Evolutionary conservation across 306 rosid genomes (phyloP).

Genomic region (Castanea mollissima): DNA sequence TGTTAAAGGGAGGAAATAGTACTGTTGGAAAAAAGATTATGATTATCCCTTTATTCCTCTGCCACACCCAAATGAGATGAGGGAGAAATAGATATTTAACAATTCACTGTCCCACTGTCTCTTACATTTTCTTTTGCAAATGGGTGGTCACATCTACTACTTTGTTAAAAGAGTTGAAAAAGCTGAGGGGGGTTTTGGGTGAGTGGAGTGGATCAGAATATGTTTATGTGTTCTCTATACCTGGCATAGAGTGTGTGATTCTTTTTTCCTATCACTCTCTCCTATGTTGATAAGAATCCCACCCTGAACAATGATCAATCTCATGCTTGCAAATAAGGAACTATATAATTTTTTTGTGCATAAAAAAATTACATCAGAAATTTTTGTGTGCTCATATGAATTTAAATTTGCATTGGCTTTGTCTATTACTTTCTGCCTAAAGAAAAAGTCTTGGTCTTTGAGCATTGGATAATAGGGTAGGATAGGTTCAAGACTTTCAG

Average conservation of each 20-base stretch:
- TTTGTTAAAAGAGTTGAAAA: slow-evolving; percentile 38
- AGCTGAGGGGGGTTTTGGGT: slow-evolving; percentile 31
- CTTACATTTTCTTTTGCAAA: background rate
- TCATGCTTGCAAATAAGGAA: slow-evolving; percentile 6
- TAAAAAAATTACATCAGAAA: slow-evolving; percentile 20
- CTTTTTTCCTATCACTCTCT: slow-evolving; percentile 45
- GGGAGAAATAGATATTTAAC: background rate
- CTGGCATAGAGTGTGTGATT: slow-evolving; percentile 36
- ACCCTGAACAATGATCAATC: slow-evolving; percentile 29
- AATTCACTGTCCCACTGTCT: slow-evolving; percentile 2
- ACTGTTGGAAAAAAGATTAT: slow-evolving; percentile 38
- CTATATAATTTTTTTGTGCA: background rate
- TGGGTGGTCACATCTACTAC: slow-evolving; percentile 47
- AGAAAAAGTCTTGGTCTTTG: background rate
- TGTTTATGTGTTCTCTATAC: slow-evolving; percentile 38
- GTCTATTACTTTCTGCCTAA: background rate
- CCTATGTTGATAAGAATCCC: slow-evolving; percentile 50
- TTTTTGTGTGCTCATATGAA: no score
- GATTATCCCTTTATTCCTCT: slow-evolving; percentile 40
- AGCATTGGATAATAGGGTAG: background rate
- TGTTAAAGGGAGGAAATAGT: slow-evolving; percentile 31
- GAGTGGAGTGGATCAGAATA: slow-evolving; percentile 66
- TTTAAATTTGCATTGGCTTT: no score
- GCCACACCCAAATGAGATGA: slow-evolving; percentile 35
- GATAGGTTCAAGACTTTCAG: no score